A percentile compares a stretch with the other conserved stretches of the same genome.
phyloP scores from a whole-genome alignment of 139 green algal genomes.

The Chlorella ohadii region DNA sequence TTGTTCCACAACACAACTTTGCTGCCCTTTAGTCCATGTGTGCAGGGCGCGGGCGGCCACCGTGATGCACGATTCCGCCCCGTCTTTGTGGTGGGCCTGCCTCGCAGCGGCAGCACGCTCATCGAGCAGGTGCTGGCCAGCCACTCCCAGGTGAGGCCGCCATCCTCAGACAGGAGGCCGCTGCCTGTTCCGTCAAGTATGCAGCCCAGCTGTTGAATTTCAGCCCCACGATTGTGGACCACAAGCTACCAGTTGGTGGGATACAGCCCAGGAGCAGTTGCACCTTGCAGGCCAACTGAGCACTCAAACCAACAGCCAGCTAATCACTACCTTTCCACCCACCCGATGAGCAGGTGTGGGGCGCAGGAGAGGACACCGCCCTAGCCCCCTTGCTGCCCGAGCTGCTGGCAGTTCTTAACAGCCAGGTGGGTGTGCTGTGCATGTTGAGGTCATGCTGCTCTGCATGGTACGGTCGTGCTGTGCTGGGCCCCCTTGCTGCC shows the following conservation, averaged over 20 bases:
- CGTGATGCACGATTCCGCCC: constrained; percentile 9
- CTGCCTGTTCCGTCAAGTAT: too few species aligned
- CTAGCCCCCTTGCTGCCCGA: constrained; percentile 66
- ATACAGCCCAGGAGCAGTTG: too few species aligned
- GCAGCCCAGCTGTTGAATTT: too few species aligned
- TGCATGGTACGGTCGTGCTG: background rate
- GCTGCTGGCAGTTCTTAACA: constrained; percentile 49
- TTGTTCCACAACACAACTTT: too few species aligned
- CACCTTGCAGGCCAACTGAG: too few species aligned
- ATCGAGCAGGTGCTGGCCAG: constrained; percentile 74
- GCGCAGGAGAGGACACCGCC: constrained; percentile 73
- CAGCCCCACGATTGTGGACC: too few species aligned
- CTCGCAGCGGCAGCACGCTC: constrained; percentile 78
- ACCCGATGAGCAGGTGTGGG: constrained; percentile 31
- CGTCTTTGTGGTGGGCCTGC: constrained; percentile 81
- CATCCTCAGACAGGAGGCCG: too few species aligned
- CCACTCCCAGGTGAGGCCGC: constrained; percentile 50
- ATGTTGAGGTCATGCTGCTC: background rate
- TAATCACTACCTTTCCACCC: too few species aligned
- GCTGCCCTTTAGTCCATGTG: too few species aligned
- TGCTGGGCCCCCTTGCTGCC: background rate
- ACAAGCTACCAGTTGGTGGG: too few species aligned
- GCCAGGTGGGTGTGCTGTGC: background rate
- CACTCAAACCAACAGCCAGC: too few species aligned
- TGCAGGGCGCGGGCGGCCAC: background rate